A percentile compares a stretch with the other conserved stretches of the same genome.
These are phyloP conservation scores for Fusarium proliferatum DNA, from an alignment of 2,329 filamentous ascomycete species.

Conservation along the genomic window DNA sequence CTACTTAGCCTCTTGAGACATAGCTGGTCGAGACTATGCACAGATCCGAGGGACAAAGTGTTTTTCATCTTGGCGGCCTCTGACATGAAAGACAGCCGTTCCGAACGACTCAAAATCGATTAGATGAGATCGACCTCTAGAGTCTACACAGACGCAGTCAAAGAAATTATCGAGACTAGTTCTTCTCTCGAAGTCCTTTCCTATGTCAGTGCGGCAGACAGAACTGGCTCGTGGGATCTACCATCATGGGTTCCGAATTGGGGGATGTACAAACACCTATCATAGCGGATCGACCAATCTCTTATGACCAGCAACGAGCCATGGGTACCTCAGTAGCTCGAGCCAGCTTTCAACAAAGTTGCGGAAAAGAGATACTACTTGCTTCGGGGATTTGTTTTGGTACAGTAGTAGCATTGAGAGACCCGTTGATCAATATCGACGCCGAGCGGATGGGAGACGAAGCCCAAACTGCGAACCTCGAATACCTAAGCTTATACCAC, in stretches of 20 bases:
- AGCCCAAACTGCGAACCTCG: not conserved
- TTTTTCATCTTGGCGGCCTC: not conserved
- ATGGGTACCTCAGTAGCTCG: not conserved
- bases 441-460: not conserved
- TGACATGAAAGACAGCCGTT: not conserved
- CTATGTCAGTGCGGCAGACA: not conserved
- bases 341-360: fast-evolving
- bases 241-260: not conserved
- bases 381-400: not conserved
- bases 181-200: not conserved
- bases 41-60: not conserved
- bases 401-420: not conserved
- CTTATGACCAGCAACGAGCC: not conserved
- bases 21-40: not conserved
- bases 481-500: not conserved
- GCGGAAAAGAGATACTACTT: not conserved
- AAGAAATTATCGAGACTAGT: not conserved
- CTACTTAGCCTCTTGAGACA: not conserved
- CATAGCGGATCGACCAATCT: not conserved
- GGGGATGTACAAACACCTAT: not conserved
- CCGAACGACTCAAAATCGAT: not conserved
- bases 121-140: not conserved
- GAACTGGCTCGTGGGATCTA: not conserved
- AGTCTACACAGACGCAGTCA: not conserved
- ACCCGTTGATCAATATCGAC: not conserved